Conservation (phyloP, 805 yeast species). For the Limtongia smithiae region DNA sequence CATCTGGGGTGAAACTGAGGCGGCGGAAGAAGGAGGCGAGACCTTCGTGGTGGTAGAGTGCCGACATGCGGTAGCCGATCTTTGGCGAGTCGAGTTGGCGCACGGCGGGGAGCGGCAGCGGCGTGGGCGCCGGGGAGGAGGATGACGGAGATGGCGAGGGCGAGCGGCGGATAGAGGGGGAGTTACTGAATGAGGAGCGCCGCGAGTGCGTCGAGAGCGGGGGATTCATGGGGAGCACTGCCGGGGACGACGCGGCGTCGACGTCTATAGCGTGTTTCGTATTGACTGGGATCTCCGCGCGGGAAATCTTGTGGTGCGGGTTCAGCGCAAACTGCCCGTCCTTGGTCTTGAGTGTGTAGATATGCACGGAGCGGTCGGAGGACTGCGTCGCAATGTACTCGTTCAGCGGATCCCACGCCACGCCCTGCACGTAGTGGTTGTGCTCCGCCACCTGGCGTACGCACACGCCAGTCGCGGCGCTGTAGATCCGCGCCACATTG, state of each 20-base stretch:
- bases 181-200: constrained; percentile 42
- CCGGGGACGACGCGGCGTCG: constrained; percentile 8
- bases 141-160: constrained; percentile 38
- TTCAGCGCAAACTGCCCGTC: constrained; percentile 40
- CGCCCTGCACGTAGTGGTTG: constrained; percentile 90
- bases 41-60: constrained; percentile 78
- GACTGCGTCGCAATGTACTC: constrained; percentile 80
- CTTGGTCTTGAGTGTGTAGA: constrained; percentile 50
- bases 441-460: constrained; percentile 66
- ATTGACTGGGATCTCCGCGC: constrained; percentile 54
- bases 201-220: constrained; percentile 42
- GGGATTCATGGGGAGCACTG: constrained; percentile 36
- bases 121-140: no score
- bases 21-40: constrained; percentile 88
- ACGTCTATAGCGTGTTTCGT: constrained; percentile 12
- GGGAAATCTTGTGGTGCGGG: constrained; percentile 47
- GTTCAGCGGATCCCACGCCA: constrained; percentile 87
- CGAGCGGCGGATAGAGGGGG: constrained; percentile 38
- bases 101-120: constrained; percentile 48
- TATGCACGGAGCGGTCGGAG: constrained; percentile 77
- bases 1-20: constrained; percentile 85
- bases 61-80: constrained; percentile 31
- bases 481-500: constrained; percentile 68
- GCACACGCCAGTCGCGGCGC: constrained; percentile 53
- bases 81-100: constrained; percentile 41